These are phyloP conservation scores for Teunomyces cretensis DNA, from an alignment of 805 yeast species.

Conservation along the genomic window DNA sequence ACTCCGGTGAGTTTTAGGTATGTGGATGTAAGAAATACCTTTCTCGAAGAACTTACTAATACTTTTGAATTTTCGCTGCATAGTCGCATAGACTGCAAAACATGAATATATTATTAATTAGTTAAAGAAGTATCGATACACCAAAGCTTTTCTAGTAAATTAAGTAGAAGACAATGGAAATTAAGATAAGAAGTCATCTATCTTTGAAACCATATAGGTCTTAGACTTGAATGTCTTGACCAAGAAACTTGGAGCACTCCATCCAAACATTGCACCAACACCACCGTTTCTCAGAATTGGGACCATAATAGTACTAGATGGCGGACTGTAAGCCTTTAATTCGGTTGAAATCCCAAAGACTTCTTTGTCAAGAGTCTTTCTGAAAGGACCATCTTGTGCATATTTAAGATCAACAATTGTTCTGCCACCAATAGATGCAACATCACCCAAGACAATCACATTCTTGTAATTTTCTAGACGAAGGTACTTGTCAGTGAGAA, in stretches of 20 bases:
- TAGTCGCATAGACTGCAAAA: neutral
- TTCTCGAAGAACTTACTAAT: neutral
- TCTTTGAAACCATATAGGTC: constrained; percentile 26
- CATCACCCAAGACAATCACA: constrained; percentile 38
- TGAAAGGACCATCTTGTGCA: constrained; percentile 19
- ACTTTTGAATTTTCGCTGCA: neutral
- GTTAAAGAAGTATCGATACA: neutral
- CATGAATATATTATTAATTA: neutral
- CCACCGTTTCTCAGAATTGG: constrained; percentile 39
- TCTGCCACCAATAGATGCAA: constrained; percentile 20
- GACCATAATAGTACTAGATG: constrained; percentile 17
- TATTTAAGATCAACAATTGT: constrained; percentile 27
- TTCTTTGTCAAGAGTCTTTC: constrained; percentile 11
- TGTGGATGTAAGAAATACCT: no score
- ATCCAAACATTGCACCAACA: constrained; percentile 32
- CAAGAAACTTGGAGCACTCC: constrained; percentile 26
- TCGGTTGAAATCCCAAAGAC: constrained; percentile 12
- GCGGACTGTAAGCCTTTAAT: constrained; percentile 13
- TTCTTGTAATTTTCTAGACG: constrained; percentile 22
- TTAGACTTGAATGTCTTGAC: constrained; percentile 26
- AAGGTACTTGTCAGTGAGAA: constrained; percentile 26
- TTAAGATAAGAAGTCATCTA: constrained; percentile 14
- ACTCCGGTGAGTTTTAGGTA: neutral
- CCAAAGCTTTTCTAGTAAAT: neutral
- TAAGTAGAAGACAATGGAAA: neutral